Evolutionary conservation across 2,329 filamentous ascomycete species (phyloP).

Genomic region (Colletotrichum camelliae): DNA sequence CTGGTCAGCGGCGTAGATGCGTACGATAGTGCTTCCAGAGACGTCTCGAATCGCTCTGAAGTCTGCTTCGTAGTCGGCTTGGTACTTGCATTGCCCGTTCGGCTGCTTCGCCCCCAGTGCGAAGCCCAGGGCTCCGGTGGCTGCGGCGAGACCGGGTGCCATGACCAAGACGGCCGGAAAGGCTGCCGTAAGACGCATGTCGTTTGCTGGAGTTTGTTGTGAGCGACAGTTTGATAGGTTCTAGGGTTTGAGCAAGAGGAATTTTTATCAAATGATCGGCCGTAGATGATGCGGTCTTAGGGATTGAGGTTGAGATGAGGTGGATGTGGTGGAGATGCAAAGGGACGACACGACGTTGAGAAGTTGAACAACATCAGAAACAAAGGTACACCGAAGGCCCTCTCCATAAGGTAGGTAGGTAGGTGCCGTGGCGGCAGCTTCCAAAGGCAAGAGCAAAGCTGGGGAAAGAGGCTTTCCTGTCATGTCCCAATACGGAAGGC

Average conservation of each 20-base stretch:
- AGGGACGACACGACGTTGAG: background rate
- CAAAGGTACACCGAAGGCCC: too few relatives aligned
- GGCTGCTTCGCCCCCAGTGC: slow-evolving; percentile 69
- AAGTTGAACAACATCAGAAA: background rate
- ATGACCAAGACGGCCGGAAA: slow-evolving; percentile 19
- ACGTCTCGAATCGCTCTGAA: slow-evolving; percentile 63
- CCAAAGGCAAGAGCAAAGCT: background rate
- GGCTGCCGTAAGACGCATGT: background rate
- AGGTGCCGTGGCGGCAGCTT: background rate
- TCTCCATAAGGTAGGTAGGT: background rate
- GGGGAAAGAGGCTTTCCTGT: background rate
- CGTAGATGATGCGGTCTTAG: background rate
- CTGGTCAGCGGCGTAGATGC: slow-evolving; percentile 71
- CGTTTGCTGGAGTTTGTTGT: background rate
- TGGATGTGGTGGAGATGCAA: background rate
- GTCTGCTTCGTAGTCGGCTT: slow-evolving; percentile 67
- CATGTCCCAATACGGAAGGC: background rate
- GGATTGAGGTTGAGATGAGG: background rate
- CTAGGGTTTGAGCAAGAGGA: background rate
- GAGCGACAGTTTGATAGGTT: background rate
- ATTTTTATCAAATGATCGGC: background rate
- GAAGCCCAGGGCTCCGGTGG: slow-evolving; percentile 60
- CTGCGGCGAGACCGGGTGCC: slow-evolving; percentile 40
- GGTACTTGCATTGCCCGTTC: slow-evolving; percentile 65
- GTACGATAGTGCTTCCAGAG: slow-evolving; percentile 60